Evolutionary conservation across 2,329 filamentous ascomycete genomes (phyloP).

Genomic region (Xylaria sp.): DNA sequence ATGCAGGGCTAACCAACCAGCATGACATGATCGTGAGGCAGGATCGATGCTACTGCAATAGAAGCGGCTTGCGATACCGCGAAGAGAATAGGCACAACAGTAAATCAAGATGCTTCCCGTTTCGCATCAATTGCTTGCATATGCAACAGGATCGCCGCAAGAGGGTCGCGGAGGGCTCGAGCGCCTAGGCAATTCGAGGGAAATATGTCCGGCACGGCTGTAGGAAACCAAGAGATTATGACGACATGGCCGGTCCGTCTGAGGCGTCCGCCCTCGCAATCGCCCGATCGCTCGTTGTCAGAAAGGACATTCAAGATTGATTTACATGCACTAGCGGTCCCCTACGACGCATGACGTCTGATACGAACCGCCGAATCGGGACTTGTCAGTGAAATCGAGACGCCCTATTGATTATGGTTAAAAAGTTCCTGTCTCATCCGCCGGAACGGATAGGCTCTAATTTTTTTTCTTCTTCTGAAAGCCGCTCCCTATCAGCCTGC

Average conservation of each 20-base stretch:
- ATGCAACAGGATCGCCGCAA: constrained; percentile 35
- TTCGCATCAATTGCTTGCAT: constrained; percentile 37
- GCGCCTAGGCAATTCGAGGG: constrained; percentile 1
- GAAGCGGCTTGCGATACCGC: constrained; percentile 28
- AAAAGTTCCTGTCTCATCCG: not conserved
- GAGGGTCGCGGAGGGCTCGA: constrained; percentile 26
- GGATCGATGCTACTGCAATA: constrained; percentile 25
- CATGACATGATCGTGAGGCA: constrained; percentile 24
- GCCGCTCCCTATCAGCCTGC: constrained; percentile 1
- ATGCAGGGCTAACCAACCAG: constrained; percentile 32
- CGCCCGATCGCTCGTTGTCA: constrained; percentile 14
- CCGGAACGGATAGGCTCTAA: not conserved
- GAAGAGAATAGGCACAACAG: constrained; percentile 24
- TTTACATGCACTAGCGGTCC: constrained; percentile 20
- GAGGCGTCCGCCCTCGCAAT: not conserved
- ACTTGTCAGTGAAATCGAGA: constrained; percentile 37
- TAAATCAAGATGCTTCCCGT: constrained; percentile 28
- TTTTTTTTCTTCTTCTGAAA: not conserved
- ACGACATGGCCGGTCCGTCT: constrained; percentile 31
- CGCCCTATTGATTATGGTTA: constrained; percentile 23
- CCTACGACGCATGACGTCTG: constrained; percentile 44
- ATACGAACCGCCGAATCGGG: constrained; percentile 39
- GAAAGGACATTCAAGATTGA: constrained; percentile 22
- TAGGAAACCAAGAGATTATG: constrained; percentile 15
- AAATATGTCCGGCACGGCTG: constrained; percentile 1